Conservation (phyloP, 1,139 yeast genomes). For the Saccharomyces hybrid region DNA sequence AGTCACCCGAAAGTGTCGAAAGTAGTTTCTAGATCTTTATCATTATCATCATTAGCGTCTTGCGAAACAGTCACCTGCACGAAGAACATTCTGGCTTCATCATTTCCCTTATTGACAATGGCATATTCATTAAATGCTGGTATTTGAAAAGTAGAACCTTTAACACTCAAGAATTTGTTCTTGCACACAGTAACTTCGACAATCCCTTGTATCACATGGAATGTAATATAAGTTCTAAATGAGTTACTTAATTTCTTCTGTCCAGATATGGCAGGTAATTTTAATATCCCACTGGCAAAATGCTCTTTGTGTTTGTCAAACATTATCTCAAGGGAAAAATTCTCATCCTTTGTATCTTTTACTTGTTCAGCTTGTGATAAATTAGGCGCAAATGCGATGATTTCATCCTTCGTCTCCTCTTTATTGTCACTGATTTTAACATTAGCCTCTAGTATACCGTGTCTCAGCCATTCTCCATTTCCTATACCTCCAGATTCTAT, state of each 20-base stretch:
- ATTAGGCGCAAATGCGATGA: constrained; percentile 68
- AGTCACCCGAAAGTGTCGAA: neutral
- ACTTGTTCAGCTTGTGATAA: constrained; percentile 42
- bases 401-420: constrained; percentile 38
- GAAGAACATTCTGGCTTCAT: constrained; percentile 59
- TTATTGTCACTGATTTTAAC: constrained; percentile 41
- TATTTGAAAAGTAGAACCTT: constrained; percentile 74
- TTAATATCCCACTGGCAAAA: constrained; percentile 71
- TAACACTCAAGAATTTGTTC: constrained; percentile 50
- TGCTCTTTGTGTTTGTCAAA: constrained; percentile 60
- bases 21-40: constrained; percentile 14
- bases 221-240: constrained; percentile 61
- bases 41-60: constrained; percentile 15
- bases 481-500: constrained; percentile 34
- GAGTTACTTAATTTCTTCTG: constrained; percentile 57
- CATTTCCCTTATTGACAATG: constrained; percentile 50
- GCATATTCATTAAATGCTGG: constrained; percentile 73
- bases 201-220: constrained; percentile 65
- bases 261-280: constrained; percentile 52
- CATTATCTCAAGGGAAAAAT: constrained; percentile 56
- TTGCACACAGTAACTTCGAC: constrained; percentile 61
- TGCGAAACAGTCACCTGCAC: constrained; percentile 51
- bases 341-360: constrained; percentile 43
- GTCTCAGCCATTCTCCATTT: constrained; percentile 50
- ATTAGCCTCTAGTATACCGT: constrained; percentile 46